Conservation (phyloP, 177 flowering plant species). For the Vitis hybrid region DNA sequence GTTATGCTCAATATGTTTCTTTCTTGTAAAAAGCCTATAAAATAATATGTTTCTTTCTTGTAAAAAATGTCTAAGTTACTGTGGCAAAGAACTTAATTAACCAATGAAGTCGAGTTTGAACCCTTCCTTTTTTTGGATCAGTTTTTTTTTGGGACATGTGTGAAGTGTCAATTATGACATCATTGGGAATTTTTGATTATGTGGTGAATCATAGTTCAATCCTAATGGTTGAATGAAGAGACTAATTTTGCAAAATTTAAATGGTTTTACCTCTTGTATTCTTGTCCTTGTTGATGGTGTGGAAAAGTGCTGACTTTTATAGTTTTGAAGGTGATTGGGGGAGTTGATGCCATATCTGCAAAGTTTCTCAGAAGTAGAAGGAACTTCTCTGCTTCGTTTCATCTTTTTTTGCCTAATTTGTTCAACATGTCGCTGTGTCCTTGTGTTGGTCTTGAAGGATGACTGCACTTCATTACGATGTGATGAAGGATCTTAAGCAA, state of each 20-base stretch:
- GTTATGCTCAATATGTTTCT: too few species aligned
- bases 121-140: too few species aligned
- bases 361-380: not conserved
- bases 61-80: too few species aligned
- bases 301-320: not conserved
- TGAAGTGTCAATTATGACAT: too few species aligned
- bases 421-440: not conserved
- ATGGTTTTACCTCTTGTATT: not conserved
- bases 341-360: not conserved
- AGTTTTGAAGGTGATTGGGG: not conserved
- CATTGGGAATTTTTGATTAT: too few species aligned
- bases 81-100: too few species aligned
- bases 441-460: not conserved
- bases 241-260: not conserved
- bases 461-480: not conserved
- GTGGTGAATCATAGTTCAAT: not conserved
- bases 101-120: too few species aligned
- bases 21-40: too few species aligned
- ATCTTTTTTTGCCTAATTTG: not conserved
- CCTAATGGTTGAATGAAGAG: not conserved
- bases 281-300: too few species aligned
- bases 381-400: not conserved
- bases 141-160: too few species aligned
- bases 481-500: not conserved
- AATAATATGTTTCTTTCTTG: too few species aligned